These are phyloP conservation scores for Haematococcus sp. DNA, from an alignment of 139 green algal genomes.

Conservation along the genomic window DNA sequence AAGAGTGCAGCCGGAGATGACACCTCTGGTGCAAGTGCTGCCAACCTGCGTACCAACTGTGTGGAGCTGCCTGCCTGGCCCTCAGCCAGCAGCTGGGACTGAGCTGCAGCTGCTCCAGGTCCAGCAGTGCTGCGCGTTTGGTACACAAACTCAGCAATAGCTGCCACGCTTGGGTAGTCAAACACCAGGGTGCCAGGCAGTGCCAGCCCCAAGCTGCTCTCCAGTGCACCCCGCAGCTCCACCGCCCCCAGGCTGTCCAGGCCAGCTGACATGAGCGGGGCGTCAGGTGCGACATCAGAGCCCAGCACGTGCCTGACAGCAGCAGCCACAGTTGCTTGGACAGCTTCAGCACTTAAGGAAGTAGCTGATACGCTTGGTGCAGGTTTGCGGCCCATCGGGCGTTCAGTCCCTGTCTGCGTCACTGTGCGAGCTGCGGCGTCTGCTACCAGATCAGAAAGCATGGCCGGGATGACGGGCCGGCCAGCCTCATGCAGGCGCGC, in stretches of 20 bases:
- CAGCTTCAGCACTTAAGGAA: neutral
- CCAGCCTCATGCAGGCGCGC: neutral
- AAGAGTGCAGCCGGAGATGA: too few relatives aligned
- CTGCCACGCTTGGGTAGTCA: constrained; percentile 62
- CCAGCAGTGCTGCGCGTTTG: neutral
- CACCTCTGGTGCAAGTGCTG: too few relatives aligned
- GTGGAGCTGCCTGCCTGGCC: too few relatives aligned
- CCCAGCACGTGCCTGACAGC: constrained; percentile 25
- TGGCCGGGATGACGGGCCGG: neutral
- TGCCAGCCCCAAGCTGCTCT: constrained; percentile 34
- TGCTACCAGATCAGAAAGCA: constrained; percentile 11
- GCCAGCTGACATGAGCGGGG: constrained; percentile 67
- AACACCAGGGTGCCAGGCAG: constrained; percentile 71
- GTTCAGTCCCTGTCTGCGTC: neutral
- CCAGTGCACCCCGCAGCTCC: constrained; percentile 65
- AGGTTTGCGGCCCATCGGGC: neutral
- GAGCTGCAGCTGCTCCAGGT: neutral
- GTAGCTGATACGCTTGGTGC: neutral
- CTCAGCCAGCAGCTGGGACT: too few relatives aligned
- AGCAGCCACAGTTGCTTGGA: neutral
- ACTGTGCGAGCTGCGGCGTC: neutral
- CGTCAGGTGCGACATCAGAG: constrained; percentile 30
- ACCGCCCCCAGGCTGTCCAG: constrained; percentile 77
- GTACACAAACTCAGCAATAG: constrained; percentile 29
- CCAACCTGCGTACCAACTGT: too few relatives aligned